phyloP scores from a whole-genome alignment of 805 yeast species.

The Tetrapisispora pingtungensis region DNA sequence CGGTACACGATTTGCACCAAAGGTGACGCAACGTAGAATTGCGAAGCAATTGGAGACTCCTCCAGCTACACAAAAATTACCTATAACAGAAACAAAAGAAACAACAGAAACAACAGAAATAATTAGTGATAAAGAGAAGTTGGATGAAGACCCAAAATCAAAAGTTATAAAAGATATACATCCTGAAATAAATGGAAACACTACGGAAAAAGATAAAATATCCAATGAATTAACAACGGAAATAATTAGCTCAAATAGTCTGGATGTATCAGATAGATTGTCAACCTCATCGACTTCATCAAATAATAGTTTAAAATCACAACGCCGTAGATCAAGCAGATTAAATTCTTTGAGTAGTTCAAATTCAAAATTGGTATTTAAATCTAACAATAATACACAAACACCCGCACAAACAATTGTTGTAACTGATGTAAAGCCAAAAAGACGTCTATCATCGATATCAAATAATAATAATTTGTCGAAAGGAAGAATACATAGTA shows the following conservation, averaged over 20 bases:
- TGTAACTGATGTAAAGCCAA: neutral
- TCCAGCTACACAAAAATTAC: neutral
- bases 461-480: slow-evolving; percentile 9
- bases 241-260: neutral
- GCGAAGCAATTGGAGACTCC: slow-evolving; percentile 22
- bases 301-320: slow-evolving; percentile 5
- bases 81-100: neutral
- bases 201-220: neutral
- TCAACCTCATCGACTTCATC: neutral
- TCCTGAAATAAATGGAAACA: slow-evolving; percentile 4
- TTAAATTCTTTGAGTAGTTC: slow-evolving; percentile 30
- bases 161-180: neutral
- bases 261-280: neutral
- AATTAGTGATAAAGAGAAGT: neutral
- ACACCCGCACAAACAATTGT: slow-evolving; percentile 4
- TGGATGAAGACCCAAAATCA: slow-evolving; percentile 2
- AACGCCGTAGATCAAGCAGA: slow-evolving; percentile 29
- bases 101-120: neutral
- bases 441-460: slow-evolving; percentile 21
- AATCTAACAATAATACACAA: slow-evolving; percentile 11
- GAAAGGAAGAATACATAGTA: slow-evolving; percentile 13
- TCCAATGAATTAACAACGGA: neutral
- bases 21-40: slow-evolving; percentile 36
- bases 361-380: slow-evolving; percentile 28
- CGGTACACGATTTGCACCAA: slow-evolving; percentile 59